Percentiles rank a stretch among this genome's conserved stretches.
Evolutionary conservation across 495 filamentous ascomycete species (phyloP).

Genomic region (Venustampulla echinocandica): DNA sequence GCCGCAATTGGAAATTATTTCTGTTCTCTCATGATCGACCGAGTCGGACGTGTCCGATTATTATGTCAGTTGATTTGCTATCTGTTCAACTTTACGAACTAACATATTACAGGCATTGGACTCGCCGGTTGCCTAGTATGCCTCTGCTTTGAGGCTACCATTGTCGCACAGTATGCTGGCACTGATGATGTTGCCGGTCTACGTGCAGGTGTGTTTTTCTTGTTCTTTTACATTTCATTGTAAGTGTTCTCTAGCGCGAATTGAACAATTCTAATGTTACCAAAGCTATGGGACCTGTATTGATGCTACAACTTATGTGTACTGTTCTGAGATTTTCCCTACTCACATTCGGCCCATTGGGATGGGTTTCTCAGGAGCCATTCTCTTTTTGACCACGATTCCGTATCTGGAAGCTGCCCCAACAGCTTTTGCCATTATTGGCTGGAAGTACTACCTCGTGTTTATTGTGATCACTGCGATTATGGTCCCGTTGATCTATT

Average conservation of each 20-base stretch:
- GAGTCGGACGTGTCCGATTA: background rate
- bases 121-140: background rate
- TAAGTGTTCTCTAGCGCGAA: background rate
- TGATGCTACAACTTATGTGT: constrained; percentile 18
- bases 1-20: background rate
- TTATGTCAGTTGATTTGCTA: background rate
- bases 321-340: constrained; percentile 22
- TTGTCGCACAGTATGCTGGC: background rate
- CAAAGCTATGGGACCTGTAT: constrained; percentile 6
- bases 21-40: background rate
- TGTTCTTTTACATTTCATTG: constrained; percentile 8
- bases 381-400: constrained; percentile 11
- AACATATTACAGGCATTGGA: constrained; percentile 1
- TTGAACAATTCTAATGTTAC: too few relatives aligned
- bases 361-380: constrained; percentile 11
- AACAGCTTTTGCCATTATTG: constrained; percentile 17
- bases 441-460: constrained; percentile 17
- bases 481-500: background rate
- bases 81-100: background rate
- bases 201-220: constrained; percentile 1
- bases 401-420: constrained; percentile 15
- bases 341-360: constrained; percentile 19
- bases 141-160: background rate
- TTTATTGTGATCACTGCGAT: background rate
- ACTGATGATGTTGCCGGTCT: background rate